These are phyloP conservation scores for Centella asiatica DNA, from an alignment of 129 eudicot genomes.

Conservation along the genomic window DNA sequence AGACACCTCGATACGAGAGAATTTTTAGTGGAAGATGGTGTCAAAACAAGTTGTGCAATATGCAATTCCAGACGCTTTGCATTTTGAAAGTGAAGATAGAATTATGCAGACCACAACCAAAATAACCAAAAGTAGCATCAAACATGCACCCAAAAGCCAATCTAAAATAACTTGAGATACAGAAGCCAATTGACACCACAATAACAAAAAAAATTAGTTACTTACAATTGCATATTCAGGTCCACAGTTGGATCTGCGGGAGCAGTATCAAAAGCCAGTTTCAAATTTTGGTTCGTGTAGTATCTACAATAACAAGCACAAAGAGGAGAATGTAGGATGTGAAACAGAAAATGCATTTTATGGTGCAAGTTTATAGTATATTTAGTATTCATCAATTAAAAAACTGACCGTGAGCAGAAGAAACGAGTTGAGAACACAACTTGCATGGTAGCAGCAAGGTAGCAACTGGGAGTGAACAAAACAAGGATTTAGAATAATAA, in stretches of 20 bases:
- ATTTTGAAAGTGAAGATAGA: too few relatives aligned
- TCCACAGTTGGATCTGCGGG: slow-evolving; percentile 97
- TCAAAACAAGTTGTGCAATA: neutral
- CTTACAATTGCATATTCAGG: slow-evolving; percentile 93
- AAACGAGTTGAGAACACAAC: slow-evolving; percentile 70
- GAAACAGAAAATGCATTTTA: neutral
- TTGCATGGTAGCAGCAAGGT: slow-evolving; percentile 97
- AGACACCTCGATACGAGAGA: neutral
- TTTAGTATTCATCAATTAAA: neutral
- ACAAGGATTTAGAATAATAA: slow-evolving; percentile 5
- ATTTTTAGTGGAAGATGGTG: neutral
- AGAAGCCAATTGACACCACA: neutral
- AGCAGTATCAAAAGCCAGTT: slow-evolving; percentile 62
- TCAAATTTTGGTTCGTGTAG: slow-evolving; percentile 52
- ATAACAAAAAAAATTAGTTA: neutral
- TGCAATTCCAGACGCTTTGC: neutral
- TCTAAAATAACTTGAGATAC: neutral
- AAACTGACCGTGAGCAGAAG: slow-evolving; percentile 65
- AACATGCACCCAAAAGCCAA: neutral
- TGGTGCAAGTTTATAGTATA: neutral
- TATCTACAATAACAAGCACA: slow-evolving; percentile 32
- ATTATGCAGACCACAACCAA: neutral
- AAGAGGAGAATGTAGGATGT: neutral
- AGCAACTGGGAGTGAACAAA: slow-evolving; percentile 55
- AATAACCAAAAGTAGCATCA: neutral